Evolutionary conservation across 306 rosid genomes (phyloP), one percentile per base, ranked within the genome.

Genomic region (Cucurbita pepo): DNA sequence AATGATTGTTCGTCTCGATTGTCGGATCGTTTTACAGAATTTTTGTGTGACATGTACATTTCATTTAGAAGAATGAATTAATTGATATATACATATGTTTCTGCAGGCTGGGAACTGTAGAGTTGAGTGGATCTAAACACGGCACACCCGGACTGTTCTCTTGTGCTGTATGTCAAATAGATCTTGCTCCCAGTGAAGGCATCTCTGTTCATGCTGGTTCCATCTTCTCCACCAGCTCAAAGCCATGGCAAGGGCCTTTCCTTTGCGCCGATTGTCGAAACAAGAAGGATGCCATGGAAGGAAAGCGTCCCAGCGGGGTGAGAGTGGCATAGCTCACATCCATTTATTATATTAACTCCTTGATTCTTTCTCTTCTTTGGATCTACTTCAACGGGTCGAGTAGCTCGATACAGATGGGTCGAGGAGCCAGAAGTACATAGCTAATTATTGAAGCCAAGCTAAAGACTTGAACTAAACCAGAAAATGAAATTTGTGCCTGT

Each of bases 261-360:
- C 94, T 93, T 6, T 93, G 98, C 40, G 83, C 78, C 0, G 96
- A 80, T 77, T 93, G 98, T 66, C 91, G 98, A 16, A 72, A 93
- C 58, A 90, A 93, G 87, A 93, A 93, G 82, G 98, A 93, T 13
- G 98, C 98, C 10, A 93, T 93, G 98, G 98, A 93, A 84, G 98
- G 98, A 55, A 93, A 88, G 64, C 95, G 96, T 72, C 95, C 92
- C 0, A 92, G 97, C 11, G 95, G 96, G 69, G 86, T 92, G 15
- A 85, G 81, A 87, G 97, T 92, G 79, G 84, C 80, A 0, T 92
- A 90, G 80, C 77, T 78, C 36, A 69, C 73, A 55, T 71, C 55
- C 55, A 74, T 79, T 84, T 86, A 75, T 80, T 78, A 69, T 78
- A 69, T 54, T 43, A 40, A 52, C 75, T 71, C 73, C 81, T 37